Conservation (phyloP, 768 basidiomycete genomes). For the Terana coerulea region DNA sequence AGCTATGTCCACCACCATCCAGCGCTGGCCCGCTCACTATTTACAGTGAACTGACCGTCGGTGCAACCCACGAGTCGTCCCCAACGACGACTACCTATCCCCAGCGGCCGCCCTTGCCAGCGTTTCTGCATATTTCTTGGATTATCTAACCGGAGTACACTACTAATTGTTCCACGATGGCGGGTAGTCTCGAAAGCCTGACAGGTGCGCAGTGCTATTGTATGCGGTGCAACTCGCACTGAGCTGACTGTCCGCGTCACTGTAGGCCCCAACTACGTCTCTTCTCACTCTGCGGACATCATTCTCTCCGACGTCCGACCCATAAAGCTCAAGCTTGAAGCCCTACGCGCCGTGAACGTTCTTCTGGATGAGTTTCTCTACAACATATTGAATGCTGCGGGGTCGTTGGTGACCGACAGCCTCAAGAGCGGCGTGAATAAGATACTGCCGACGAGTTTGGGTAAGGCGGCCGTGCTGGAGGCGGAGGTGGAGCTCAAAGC, state of each 20-base stretch:
- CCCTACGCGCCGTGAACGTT: slow-evolving; percentile 76
- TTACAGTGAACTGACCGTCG: neutral
- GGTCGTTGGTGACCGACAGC: slow-evolving; percentile 69
- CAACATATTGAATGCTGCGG: slow-evolving; percentile 60
- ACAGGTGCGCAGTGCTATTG: slow-evolving; percentile 2
- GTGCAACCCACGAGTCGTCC: neutral
- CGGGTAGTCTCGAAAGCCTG: slow-evolving; percentile 11
- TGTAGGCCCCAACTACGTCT: slow-evolving; percentile 70
- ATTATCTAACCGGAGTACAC: neutral
- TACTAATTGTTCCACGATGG: slow-evolving; percentile 3
- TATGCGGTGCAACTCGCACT: neutral
- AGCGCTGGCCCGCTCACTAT: slow-evolving; percentile 3
- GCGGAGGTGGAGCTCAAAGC: slow-evolving; percentile 90
- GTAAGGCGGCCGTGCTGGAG: slow-evolving; percentile 89
- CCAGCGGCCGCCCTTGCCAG: no score
- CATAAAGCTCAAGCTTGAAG: slow-evolving; percentile 77
- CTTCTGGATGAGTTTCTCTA: slow-evolving; percentile 83
- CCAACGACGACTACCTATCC: neutral
- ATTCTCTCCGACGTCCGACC: slow-evolving; percentile 91
- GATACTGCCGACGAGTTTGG: slow-evolving; percentile 74
- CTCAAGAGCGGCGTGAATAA: slow-evolving; percentile 69
- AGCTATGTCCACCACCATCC: neutral
- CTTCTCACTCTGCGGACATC: slow-evolving; percentile 80
- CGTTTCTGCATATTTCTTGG: slow-evolving; percentile 1
- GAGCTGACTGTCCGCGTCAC: neutral